Conservation (phyloP, 2,329 filamentous ascomycete species). For the Thermoascus crustaceus region DNA sequence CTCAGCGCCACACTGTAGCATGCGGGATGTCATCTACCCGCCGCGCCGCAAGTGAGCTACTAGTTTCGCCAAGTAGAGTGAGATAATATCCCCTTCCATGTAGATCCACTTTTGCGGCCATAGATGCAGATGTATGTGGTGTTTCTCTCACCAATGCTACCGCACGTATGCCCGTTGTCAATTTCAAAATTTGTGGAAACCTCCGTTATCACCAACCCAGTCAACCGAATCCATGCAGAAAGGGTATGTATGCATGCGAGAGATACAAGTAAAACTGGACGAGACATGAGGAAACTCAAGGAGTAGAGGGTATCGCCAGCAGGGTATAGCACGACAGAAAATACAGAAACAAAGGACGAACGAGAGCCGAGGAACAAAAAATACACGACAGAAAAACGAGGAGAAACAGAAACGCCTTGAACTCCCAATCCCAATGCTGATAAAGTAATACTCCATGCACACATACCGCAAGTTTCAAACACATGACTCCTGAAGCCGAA, state of each 20-base stretch:
- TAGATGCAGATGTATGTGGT: no score
- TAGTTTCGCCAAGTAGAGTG: no score
- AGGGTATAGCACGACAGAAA: constrained; percentile 1
- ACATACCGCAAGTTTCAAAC: background rate
- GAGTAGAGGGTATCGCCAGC: constrained; percentile 4
- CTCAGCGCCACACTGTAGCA: no score
- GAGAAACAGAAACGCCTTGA: background rate
- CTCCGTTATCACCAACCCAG: background rate
- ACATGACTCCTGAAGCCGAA: constrained; percentile 4
- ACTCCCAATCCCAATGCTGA: background rate
- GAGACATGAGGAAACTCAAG: constrained; percentile 1
- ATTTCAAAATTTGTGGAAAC: constrained; percentile 17
- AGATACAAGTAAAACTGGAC: no score
- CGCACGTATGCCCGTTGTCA: constrained; percentile 17
- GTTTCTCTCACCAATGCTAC: no score
- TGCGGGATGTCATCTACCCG: no score
- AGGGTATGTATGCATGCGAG: constrained; percentile 3
- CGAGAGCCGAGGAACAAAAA: constrained; percentile 1
- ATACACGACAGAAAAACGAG: background rate
- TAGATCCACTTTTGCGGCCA: no score
- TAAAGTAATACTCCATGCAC: background rate
- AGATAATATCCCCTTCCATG: no score
- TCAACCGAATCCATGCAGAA: constrained; percentile 1
- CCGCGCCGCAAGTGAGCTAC: no score
- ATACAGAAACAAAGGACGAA: constrained; percentile 4